Base-by-base conservation (phyloP, 192 early-diverging fungal species). In the Coemansia sp. region DNA sequence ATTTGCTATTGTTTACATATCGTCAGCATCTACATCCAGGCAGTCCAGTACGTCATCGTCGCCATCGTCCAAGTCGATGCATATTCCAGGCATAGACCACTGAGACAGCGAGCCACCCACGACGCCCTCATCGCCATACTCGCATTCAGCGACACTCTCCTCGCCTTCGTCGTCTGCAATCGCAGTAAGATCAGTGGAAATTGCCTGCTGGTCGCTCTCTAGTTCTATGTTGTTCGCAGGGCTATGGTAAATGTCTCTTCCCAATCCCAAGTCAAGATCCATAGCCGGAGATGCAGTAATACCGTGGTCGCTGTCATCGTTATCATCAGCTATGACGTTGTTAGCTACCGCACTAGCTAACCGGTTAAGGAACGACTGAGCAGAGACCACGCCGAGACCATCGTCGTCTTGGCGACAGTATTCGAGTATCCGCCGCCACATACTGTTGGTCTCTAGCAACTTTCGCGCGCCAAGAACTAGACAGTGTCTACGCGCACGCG, bases 401-500 rank as follows among this genome's bases (percentile, higher is more conserved):
- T 50, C 35, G 9, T 33, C 55, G 28, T 77, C 75, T 9, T 33
- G 65, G 11, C 70, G 63, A 43, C 81, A 78, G 53, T 78, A 75
- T 13, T 75, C 74, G 19, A 84, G 68, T 43, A 84, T 73, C 40
- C 60, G 59, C 11, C 66, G 60, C 81, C 81, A 84, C 81, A 84
- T 78, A 39, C 64, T 49, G 35, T 70, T 78, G 3, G 76, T 78
- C 33, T 84, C 73, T 2, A 84, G 61, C 37, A 84, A 59, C 13
- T 46, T 62, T n/a, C 70, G 70, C 2, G 42, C 44, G 0, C 81
- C 81, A 9, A 84, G 50, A 2, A 84, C 57, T 23, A 75, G 46
- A 64, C 81, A 84, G 40, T 84, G 81, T 17, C 68, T 71, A 39
- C 81, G 74, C 0, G 86, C 86, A 14, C 85, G 78, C 14, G 86